Evolutionary conservation across 2,329 filamentous ascomycete genomes (phyloP).

Genomic region (Neonectria sp.): DNA sequence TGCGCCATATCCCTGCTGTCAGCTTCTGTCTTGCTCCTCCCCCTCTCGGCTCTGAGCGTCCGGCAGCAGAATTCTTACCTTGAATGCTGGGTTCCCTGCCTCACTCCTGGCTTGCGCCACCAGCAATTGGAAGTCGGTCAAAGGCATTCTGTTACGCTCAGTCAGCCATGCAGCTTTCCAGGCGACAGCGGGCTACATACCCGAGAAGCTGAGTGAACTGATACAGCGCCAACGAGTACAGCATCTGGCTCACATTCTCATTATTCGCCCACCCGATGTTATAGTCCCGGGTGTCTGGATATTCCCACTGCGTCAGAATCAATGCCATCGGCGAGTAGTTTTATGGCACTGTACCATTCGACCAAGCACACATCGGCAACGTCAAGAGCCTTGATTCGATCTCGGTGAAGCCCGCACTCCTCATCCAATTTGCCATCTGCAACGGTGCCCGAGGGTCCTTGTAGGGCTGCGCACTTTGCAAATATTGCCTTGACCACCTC

Average conservation of each 20-base stretch:
- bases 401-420: constrained; percentile 76
- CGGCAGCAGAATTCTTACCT: constrained; percentile 59
- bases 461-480: constrained; percentile 71
- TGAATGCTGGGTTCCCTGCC: constrained; percentile 67
- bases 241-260: constrained; percentile 68
- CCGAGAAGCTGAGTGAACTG: constrained; percentile 67
- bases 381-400: constrained; percentile 77
- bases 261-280: constrained; percentile 69
- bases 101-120: constrained; percentile 70
- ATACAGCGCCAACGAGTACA: constrained; percentile 70
- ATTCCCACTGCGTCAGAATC: constrained; percentile 12
- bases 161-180: constrained; percentile 17
- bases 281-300: constrained; percentile 64
- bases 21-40: constrained; percentile 10
- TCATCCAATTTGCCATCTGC: constrained; percentile 71
- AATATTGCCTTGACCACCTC: constrained; percentile 77
- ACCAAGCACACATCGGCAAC: constrained; percentile 80
- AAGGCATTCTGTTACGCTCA: constrained; percentile 63
- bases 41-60: background rate
- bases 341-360: constrained; percentile 66
- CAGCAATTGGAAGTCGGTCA: constrained; percentile 70
- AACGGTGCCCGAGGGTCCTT: constrained; percentile 79
- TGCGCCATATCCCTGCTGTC: constrained; percentile 43
- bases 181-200: constrained; percentile 52
- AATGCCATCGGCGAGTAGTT: background rate